Base-by-base conservation (phyloP, 2,329 filamentous ascomycete species). In the Lizonia empirigonia region DNA sequence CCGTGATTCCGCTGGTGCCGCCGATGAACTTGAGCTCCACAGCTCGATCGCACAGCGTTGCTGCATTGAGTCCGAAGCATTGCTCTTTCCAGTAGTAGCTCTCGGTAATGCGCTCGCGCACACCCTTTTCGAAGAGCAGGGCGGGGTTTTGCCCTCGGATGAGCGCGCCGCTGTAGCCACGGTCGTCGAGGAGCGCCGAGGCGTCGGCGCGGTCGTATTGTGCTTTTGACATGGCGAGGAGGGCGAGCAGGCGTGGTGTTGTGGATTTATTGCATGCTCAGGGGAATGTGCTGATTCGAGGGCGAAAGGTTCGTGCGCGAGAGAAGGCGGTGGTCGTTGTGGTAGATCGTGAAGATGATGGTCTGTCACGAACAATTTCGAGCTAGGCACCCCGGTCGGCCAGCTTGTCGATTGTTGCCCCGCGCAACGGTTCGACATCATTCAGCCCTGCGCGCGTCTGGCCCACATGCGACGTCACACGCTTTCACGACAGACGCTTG, bases 81-180 rank as follows among this genome's bases (percentile, higher is more conserved):
- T 97, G 92, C 76, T 97, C 94, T 75, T 97, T 97, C 89, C 91
- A 99, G 79, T 96, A 99, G 77, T 96, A 95, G 44, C 86, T 90
- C 69, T 96, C 91, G 62, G 92, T 86, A 74, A 99, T 97, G 70
- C 94, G 91, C 76, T 99, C 94, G 69, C 90, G 89, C 60, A 97
- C 91, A 32, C 91, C 89, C 74, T 96, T 96, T 75, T 97, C 93
- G 82, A 97, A 89, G 53, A 97, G 89, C 4, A 89, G 92, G n/a
- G 91, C 90, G 1, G 93, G 93, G 77, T 97, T 97, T 68, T 95
- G 88, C 54, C 91, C 91, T 71, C 93, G 91, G 57, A 94, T 87
- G 18, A 95, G 83, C 27, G 85, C 76, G 36, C 87, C 89, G 10
- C 78, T 80, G 70, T 90, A 89, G 70, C 93, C 93, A 63, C 93